A percentile compares a stretch with the other conserved stretches of the same genome.
Conservation (phyloP, 768 basidiomycete species). For the Trametes sanguinea region DNA sequence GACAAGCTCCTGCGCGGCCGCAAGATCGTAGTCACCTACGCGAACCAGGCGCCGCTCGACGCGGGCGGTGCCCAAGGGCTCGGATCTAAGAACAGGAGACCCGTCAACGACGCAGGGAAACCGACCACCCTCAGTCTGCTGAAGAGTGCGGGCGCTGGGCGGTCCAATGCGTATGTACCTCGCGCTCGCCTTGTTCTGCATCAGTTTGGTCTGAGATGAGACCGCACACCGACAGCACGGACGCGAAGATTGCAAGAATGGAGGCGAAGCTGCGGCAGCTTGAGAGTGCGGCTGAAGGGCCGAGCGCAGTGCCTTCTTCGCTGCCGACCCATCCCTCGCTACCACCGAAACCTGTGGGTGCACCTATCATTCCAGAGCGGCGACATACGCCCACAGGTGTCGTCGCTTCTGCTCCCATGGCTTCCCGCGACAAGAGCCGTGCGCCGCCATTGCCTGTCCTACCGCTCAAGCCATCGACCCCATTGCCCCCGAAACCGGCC, state of each 20-base stretch:
- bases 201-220: background rate
- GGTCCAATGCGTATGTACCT: slow-evolving; percentile 45
- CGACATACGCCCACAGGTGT: slow-evolving; percentile 10
- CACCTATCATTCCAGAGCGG: slow-evolving; percentile 1
- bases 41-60: slow-evolving; percentile 73
- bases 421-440: background rate
- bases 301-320: slow-evolving; percentile 12
- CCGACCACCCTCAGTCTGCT: slow-evolving; percentile 89
- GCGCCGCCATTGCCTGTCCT: slow-evolving; percentile 14
- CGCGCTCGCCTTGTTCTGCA: background rate
- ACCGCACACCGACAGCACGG: slow-evolving; percentile 53
- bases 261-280: slow-evolving; percentile 93
- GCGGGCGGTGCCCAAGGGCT: slow-evolving; percentile 26
- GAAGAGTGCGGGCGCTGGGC: slow-evolving; percentile 63
- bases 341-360: slow-evolving; percentile 35
- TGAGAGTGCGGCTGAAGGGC: slow-evolving; percentile 39
- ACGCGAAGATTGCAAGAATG: slow-evolving; percentile 90
- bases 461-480: slow-evolving; percentile 14
- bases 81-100: slow-evolving; percentile 38
- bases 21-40: slow-evolving; percentile 88
- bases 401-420: background rate
- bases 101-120: slow-evolving; percentile 57
- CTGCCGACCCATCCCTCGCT: slow-evolving; percentile 25
- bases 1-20: slow-evolving; percentile 84
- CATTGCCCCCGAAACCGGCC: background rate